phyloP scores from a whole-genome alignment of 2,329 filamentous ascomycete species.

The Talaromyces verruculosus region DNA sequence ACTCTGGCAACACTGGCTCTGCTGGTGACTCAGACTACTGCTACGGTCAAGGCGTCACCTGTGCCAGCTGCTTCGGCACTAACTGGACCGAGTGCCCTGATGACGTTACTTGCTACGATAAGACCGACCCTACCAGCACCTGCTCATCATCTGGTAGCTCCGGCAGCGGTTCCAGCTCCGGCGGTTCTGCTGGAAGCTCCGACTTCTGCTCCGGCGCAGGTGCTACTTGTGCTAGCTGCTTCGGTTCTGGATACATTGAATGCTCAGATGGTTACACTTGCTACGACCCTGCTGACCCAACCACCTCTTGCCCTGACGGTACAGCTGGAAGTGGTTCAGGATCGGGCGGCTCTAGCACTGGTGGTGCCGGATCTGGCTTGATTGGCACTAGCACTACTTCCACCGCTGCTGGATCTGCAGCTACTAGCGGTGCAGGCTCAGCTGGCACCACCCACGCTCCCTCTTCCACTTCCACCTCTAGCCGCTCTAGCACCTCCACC shows the following conservation, averaged over 20 bases:
- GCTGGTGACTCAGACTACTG: constrained; percentile 15
- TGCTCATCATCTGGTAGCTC: constrained; percentile 3
- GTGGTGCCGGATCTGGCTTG: constrained; percentile 3
- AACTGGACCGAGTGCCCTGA: constrained; percentile 14
- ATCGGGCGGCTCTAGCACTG: constrained; percentile 10
- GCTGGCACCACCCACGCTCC: not conserved
- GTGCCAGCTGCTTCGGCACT: constrained; percentile 18
- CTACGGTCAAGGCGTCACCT: constrained; percentile 10
- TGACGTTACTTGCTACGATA: constrained; percentile 2
- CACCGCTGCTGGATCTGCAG: not conserved
- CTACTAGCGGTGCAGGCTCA: not conserved
- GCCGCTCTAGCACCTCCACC: not conserved
- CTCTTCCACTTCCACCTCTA: not conserved
- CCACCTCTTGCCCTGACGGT: constrained; percentile 7
- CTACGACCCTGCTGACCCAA: constrained; percentile 13
- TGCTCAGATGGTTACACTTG: constrained; percentile 10
- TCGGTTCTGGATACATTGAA: constrained; percentile 1
- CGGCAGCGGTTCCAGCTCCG: constrained; percentile 10
- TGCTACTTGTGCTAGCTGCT: constrained; percentile 19
- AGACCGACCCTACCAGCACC: constrained; percentile 6
- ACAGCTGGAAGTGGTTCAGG: not conserved
- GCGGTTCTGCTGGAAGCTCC: constrained; percentile 15
- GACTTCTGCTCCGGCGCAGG: constrained; percentile 13
- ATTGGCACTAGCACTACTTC: constrained; percentile 6
- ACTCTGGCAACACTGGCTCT: constrained; percentile 6